These are phyloP conservation scores for Phytophthora cryptogea DNA, from an alignment of 352 stramenopile species.

Conservation along the genomic window DNA sequence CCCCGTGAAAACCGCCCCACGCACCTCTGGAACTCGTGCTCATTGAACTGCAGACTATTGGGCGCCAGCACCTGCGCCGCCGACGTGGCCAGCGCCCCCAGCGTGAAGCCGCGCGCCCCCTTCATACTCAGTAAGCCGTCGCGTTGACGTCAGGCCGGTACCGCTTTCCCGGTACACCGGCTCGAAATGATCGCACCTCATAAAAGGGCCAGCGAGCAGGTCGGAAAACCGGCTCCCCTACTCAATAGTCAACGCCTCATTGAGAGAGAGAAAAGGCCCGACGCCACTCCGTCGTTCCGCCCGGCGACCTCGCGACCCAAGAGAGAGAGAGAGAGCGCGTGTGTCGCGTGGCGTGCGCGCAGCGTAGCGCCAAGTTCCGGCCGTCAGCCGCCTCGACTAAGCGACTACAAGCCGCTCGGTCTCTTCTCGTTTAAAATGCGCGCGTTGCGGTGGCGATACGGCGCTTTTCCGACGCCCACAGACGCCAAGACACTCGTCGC, in stretches of 20 bases:
- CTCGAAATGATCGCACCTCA: not conserved
- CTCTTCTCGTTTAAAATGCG: slow-evolving; percentile 13
- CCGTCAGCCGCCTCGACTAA: not conserved
- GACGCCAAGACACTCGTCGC: not conserved
- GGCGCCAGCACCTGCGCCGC: slow-evolving; percentile 61
- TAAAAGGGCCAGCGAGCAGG: slow-evolving; percentile 6
- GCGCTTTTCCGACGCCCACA: not conserved
- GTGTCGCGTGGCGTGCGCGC: not conserved
- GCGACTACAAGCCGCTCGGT: not conserved
- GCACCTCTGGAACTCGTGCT: slow-evolving; percentile 74
- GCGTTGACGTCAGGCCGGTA: slow-evolving; percentile 7
- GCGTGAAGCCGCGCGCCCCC: slow-evolving; percentile 19
- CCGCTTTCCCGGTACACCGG: slow-evolving; percentile 1
- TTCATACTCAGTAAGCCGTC: slow-evolving; percentile 1
- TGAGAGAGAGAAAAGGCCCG: slow-evolving; percentile 11
- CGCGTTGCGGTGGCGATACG: slow-evolving; percentile 23
- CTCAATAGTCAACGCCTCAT: not conserved
- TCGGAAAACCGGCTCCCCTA: slow-evolving; percentile 41
- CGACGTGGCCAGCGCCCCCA: slow-evolving; percentile 45
- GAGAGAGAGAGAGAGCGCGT: not conserved
- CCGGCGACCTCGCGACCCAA: not conserved
- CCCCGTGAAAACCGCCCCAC: not conserved
- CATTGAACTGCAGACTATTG: slow-evolving; percentile 78
- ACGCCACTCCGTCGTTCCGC: not conserved
- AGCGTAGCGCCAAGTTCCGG: not conserved